Evolutionary conservation across 768 basidiomycete species (phyloP), one percentile per base, ranked within the genome.

Genomic region (Amanita exitialis): DNA sequence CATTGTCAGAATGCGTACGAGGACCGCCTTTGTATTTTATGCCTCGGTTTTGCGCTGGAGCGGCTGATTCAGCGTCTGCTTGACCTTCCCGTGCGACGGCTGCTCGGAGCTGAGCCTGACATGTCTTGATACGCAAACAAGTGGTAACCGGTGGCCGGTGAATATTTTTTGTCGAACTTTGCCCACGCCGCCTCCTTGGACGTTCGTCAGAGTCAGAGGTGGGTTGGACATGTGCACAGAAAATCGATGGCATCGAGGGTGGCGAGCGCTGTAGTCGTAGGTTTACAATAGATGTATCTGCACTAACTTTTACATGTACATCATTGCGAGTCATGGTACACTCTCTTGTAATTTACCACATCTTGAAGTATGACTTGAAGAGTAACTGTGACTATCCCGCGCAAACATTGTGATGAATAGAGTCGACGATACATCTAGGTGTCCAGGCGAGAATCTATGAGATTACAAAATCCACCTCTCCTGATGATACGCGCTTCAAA

Each of bases 321-420:
- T n/a, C n/a, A n/a, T n/a, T 25, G 37, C 35, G 39, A 35, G 34
- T 43, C 27, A 39, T 37, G 51, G 6, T 46, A 25, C 65, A 91
- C 90, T 58, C 91, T 80, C 66, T 89, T 90, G 70, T 91, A 93
- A 69, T 94, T n/a, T n/a, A n/a, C n/a, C n/a, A n/a, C n/a, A n/a
- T n/a, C n/a, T n/a, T n/a, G n/a, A n/a, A n/a, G n/a, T n/a, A n/a
- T n/a, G 25, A 28, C 7, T 28, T 9, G 27, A 28, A 28, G 27
- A 28, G 27, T 3, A 7, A 28, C 8, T 8, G 27, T 28, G 27
- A 28, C 25, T 27, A 6, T 7, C 25, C 25, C 6, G 25, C 25
- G 25, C 25, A 27, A 27, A 27, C 25, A 27, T 23, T 23, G 23
- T 23, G 23, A 23, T 28, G 1, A 9, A 28, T 28, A 28, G 27